Evolutionary conservation across 2,329 filamentous ascomycete genomes (phyloP).

Genomic region (Ceratocystis diversiconidia): DNA sequence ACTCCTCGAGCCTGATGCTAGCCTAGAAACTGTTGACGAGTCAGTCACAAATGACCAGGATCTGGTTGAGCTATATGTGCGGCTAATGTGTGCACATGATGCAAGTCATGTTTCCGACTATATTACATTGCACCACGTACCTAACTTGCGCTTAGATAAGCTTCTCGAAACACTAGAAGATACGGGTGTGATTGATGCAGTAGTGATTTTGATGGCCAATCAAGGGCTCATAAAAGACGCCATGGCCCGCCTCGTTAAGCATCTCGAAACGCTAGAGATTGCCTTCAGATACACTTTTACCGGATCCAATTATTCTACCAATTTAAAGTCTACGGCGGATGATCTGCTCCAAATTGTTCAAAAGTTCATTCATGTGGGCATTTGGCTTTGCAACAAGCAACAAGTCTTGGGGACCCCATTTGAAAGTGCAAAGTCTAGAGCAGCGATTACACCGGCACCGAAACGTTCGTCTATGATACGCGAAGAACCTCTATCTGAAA

Average conservation of each 20-base stretch:
- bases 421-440: neutral
- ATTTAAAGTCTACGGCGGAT: slow-evolving; percentile 49
- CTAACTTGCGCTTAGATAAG: slow-evolving; percentile 63
- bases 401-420: neutral
- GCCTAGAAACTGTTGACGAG: slow-evolving; percentile 2
- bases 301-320: slow-evolving; percentile 39
- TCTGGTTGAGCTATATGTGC: slow-evolving; percentile 72
- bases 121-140: slow-evolving; percentile 58
- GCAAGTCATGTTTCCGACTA: slow-evolving; percentile 74
- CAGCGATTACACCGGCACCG: neutral
- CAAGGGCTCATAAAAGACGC: slow-evolving; percentile 73
- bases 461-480: slow-evolving; percentile 5
- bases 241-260: slow-evolving; percentile 71
- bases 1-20: slow-evolving; percentile 49
- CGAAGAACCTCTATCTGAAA: slow-evolving; percentile 34
- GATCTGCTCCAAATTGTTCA: slow-evolving; percentile 65
- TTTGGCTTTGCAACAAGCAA: slow-evolving; percentile 87
- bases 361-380: slow-evolving; percentile 83
- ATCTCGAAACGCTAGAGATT: slow-evolving; percentile 65
- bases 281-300: slow-evolving; percentile 60
- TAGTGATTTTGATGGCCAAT: slow-evolving; percentile 75
- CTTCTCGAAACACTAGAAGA: slow-evolving; percentile 80
- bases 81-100: slow-evolving; percentile 79
- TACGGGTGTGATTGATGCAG: slow-evolving; percentile 81
- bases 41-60: slow-evolving; percentile 34